A percentile compares a stretch with the other conserved stretches of the same genome.
Evolutionary conservation across 2,329 filamentous ascomycete genomes (phyloP).

Genomic region (Fusarium abutilonis): DNA sequence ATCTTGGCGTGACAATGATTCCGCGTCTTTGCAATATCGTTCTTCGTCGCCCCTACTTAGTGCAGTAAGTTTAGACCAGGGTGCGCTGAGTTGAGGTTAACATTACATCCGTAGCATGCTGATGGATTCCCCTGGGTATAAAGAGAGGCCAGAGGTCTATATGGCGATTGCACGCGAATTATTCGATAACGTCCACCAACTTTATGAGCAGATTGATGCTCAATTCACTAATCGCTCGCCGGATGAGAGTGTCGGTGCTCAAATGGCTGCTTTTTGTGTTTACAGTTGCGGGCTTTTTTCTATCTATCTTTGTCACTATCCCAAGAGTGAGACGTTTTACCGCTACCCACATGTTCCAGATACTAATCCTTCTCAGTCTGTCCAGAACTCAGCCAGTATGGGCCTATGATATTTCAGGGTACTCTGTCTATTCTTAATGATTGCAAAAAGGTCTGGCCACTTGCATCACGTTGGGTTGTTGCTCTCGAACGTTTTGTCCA

Average conservation of each 20-base stretch:
- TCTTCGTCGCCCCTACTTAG: constrained; percentile 63
- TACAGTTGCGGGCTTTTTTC: constrained; percentile 65
- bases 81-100: constrained; percentile 1
- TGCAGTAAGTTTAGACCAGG: constrained; percentile 53
- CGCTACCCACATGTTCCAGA: neutral
- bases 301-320: constrained; percentile 63
- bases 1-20: constrained; percentile 65
- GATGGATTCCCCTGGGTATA: constrained; percentile 53
- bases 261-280: constrained; percentile 65
- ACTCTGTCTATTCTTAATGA: constrained; percentile 59
- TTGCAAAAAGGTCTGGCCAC: constrained; percentile 62
- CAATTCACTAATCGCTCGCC: constrained; percentile 59
- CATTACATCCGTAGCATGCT: constrained; percentile 53
- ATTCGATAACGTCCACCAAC: constrained; percentile 58
- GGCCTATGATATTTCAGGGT: constrained; percentile 58
- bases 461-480: constrained; percentile 63
- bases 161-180: constrained; percentile 57
- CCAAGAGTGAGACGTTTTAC: constrained; percentile 52
- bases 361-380: constrained; percentile 51
- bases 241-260: constrained; percentile 62
- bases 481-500: constrained; percentile 59
- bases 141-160: constrained; percentile 53
- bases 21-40: constrained; percentile 67
- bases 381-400: constrained; percentile 52
- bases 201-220: constrained; percentile 62